Percentiles rank a stretch among this genome's conserved stretches.
These are phyloP conservation scores for Xylaria multiplex DNA, from an alignment of 2,329 filamentous ascomycete species.

Conservation along the genomic window DNA sequence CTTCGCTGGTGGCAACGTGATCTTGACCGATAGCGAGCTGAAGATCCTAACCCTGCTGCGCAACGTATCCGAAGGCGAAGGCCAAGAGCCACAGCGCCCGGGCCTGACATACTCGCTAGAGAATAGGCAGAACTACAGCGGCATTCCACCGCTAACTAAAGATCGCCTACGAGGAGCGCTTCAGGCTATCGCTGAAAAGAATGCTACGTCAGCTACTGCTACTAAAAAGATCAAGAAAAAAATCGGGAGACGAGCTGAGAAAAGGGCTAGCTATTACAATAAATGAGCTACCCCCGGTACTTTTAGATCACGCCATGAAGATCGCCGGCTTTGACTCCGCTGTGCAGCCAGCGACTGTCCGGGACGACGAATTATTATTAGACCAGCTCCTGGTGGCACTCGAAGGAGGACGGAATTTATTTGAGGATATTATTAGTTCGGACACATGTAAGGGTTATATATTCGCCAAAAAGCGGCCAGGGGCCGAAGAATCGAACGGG, in stretches of 20 bases:
- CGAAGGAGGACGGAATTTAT: conserved; percentile 73
- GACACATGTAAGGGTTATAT: conserved; percentile 84
- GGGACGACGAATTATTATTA: conserved; percentile 72
- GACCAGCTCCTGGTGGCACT: conserved; percentile 75
- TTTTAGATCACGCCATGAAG: conserved; percentile 86
- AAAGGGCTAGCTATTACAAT: conserved; percentile 86
- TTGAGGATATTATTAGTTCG: conserved; percentile 73
- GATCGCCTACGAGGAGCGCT: conserved; percentile 77
- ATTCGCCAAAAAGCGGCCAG: conserved; percentile 72
- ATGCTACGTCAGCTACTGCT: conserved; percentile 59
- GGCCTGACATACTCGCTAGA: conserved; percentile 83
- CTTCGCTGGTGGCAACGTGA: conserved; percentile 94
- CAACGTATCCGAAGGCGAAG: conserved; percentile 80
- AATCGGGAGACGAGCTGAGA: conserved; percentile 77
- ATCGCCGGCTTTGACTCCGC: conserved; percentile 75
- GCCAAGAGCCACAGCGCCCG: conserved; percentile 83
- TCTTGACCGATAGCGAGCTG: conserved; percentile 85
- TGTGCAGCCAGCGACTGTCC: conserved; percentile 72
- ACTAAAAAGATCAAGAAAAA: conserved; percentile 77
- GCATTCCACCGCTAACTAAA: conserved; percentile 77
- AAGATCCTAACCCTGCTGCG: conserved; percentile 85
- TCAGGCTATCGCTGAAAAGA: conserved; percentile 70
- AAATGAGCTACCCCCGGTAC: conserved; percentile 85
- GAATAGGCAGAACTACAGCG: conserved; percentile 83
- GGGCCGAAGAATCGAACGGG: conserved; percentile 42